These are phyloP conservation scores for Mycocentrospora acerina DNA, from an alignment of 2,329 filamentous ascomycete species.

Conservation along the genomic window DNA sequence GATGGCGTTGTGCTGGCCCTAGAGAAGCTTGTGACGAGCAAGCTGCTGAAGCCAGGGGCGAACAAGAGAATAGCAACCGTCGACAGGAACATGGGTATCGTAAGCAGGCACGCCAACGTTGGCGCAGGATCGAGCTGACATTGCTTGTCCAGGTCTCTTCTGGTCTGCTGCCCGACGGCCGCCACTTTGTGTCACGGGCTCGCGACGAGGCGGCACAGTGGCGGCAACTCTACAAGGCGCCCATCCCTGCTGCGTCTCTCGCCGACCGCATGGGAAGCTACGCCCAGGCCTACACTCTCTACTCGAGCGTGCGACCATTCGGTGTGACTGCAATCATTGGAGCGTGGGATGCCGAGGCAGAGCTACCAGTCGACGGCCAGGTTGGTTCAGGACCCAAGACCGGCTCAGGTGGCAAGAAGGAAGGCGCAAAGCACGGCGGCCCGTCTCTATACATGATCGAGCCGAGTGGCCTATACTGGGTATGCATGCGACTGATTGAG, in stretches of 20 bases:
- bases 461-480: slow-evolving; percentile 94
- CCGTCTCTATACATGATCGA: slow-evolving; percentile 99
- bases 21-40: slow-evolving; percentile 94
- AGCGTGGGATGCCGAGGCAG: slow-evolving; percentile 88
- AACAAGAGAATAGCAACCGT: slow-evolving; percentile 98
- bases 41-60: slow-evolving; percentile 89
- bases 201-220: slow-evolving; percentile 90
- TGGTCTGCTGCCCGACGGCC: slow-evolving; percentile 89
- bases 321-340: slow-evolving; percentile 93
- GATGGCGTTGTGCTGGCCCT: slow-evolving; percentile 94
- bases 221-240: slow-evolving; percentile 91
- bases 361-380: slow-evolving; percentile 83
- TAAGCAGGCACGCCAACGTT: slow-evolving; percentile 52
- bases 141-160: slow-evolving; percentile 78
- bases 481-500: slow-evolving; percentile 37
- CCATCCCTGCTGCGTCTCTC: slow-evolving; percentile 84
- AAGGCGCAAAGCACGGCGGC: slow-evolving; percentile 76
- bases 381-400: slow-evolving; percentile 77
- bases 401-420: slow-evolving; percentile 81
- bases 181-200: slow-evolving; percentile 91
- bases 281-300: slow-evolving; percentile 95
- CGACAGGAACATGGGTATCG: slow-evolving; percentile 89
- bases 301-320: slow-evolving; percentile 94
- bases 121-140: background rate
- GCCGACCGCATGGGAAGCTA: slow-evolving; percentile 94